Percentiles rank a stretch among this genome's conserved stretches.
Evolutionary conservation across 768 basidiomycete genomes (phyloP).

Genomic region (Naganishia vaughanmartiniae): DNA sequence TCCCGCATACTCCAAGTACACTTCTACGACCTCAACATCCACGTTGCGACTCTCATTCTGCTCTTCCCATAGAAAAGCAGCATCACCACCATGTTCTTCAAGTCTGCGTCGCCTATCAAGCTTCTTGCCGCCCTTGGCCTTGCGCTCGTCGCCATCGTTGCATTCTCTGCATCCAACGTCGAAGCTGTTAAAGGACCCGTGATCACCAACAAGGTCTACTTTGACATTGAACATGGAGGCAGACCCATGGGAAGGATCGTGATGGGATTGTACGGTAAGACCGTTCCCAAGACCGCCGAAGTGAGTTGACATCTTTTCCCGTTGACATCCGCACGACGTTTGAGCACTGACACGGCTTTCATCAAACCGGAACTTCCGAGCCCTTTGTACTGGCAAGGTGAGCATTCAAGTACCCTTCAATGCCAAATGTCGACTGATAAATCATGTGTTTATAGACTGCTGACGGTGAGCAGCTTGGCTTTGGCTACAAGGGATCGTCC

Average conservation of each 20-base stretch:
- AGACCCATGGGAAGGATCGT: constrained; percentile 78
- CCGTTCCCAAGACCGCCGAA: constrained; percentile 87
- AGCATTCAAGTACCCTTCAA: constrained; percentile 32
- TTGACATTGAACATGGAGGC: constrained; percentile 91
- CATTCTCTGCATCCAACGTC: constrained; percentile 48
- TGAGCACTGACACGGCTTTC: neutral
- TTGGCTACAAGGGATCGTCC: constrained; percentile 88
- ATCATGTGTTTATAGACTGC: neutral
- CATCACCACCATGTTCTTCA: constrained; percentile 9
- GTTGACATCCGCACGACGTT: neutral
- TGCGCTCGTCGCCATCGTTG: constrained; percentile 48
- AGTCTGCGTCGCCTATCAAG: constrained; percentile 26
- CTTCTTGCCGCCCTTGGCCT: constrained; percentile 36
- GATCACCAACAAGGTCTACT: constrained; percentile 87
- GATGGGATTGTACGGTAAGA: constrained; percentile 71
- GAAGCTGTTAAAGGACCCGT: constrained; percentile 82
- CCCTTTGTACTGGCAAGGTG: constrained; percentile 74
- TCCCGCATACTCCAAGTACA: too few relatives aligned
- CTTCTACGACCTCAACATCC: neutral
- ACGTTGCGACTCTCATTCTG: too few relatives aligned
- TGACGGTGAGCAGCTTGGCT: constrained; percentile 61
- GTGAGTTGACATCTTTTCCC: neutral
- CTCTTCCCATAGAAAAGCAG: neutral
- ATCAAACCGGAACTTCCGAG: constrained; percentile 77
- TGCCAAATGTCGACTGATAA: neutral